These are phyloP conservation scores for Aphanoascus verrucosus DNA, from an alignment of 2,329 filamentous ascomycete species.

Conservation along the genomic window DNA sequence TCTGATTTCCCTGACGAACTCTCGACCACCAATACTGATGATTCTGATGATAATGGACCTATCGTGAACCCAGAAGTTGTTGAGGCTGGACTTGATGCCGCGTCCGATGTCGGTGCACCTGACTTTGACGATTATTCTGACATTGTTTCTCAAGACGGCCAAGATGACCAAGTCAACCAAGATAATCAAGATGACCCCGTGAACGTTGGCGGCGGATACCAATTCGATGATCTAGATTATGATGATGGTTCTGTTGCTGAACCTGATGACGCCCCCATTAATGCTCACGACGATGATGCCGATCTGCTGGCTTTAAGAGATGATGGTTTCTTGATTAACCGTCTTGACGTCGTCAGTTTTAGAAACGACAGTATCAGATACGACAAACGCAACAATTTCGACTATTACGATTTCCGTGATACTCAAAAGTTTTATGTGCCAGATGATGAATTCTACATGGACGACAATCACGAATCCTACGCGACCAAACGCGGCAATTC, in stretches of 20 bases:
- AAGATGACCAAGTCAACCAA: no score
- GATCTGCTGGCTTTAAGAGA: not conserved
- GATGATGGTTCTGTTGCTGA: constrained; percentile 5
- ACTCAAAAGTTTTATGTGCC: constrained; percentile 16
- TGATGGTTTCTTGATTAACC: constrained; percentile 12
- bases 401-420: constrained; percentile 4
- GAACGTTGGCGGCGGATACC: not conserved
- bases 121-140: not conserved
- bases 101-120: not conserved
- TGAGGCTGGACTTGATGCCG: not conserved
- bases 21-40: not conserved
- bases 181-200: not conserved
- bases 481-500: not conserved
- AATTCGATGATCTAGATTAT: not conserved
- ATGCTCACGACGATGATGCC: not conserved
- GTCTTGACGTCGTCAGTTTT: constrained; percentile 11
- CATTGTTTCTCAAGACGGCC: not conserved
- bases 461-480: not conserved
- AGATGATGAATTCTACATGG: constrained; percentile 13
- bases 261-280: not conserved
- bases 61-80: not conserved
- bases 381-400: not conserved
- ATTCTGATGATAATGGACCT: not conserved
- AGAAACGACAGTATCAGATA: constrained; percentile 7
- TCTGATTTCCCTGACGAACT: constrained; percentile 3